Evolutionary conservation across 306 rosid species (phyloP), one percentile per base, ranked within the genome.

Genomic region (Gillenia trifoliata): DNA sequence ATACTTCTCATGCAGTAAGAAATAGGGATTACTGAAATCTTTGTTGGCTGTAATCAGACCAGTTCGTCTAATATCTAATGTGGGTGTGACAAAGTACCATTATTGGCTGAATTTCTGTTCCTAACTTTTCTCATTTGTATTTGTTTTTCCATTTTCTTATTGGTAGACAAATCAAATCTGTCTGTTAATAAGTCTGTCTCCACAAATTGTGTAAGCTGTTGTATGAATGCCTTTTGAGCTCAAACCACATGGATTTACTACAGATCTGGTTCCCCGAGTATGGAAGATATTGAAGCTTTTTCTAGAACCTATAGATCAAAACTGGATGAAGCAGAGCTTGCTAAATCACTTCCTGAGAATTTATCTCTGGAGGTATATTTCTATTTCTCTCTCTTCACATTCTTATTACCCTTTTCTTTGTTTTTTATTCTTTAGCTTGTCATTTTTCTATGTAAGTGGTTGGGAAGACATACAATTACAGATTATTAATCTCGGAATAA

Each of bases 221-320:
- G 17, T 40, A 31, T 80, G 50, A 15, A 77, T 69, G 45, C 49
- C 74, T 59, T 72, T 55, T 71, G 80, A 25, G 23, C n/a, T 4
- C 22, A 20, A 70, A 19, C 54, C 57, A 45, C 65, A 25, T 70
- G 54, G 72, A 69, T 73, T 54, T 55, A 50, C 78, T 29, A 49
- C 89, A 93, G 98, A 85, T 93, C 97, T 69, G 97, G 98, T 76
- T 93, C 97, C 74, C 98, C 98, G 40, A 78, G 68, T 69, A 83
- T 93, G 90, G 98, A 91, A 85, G 96, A 93, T 69, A 81, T 91
- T 47, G 94, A 89, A 83, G 92, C 90, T n/a, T 93, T 93, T 78
- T 88, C 98, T 26, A 79, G 77, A 63, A 52, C 89, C 54, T 93
- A 83, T 80, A 85, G 88, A 83, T 81, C 86, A 73, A 81, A 86